Evolutionary conservation across 2,329 filamentous ascomycete genomes (phyloP).

Genomic region (Thyridium curvatum): DNA sequence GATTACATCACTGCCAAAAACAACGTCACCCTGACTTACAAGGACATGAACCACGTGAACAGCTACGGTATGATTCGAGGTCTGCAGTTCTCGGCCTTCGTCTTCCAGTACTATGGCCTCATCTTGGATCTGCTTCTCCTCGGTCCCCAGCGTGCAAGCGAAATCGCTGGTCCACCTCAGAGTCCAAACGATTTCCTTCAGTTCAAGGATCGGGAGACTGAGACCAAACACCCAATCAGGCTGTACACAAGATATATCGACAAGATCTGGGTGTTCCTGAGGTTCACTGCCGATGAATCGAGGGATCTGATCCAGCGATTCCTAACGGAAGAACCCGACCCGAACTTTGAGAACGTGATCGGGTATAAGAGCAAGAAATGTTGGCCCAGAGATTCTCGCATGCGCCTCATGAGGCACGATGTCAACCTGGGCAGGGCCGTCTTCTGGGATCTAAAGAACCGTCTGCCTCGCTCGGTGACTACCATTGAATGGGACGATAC

Average conservation of each 20-base stretch:
- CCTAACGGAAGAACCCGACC: slow-evolving; percentile 95
- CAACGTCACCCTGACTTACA: slow-evolving; percentile 98
- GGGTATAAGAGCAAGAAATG: slow-evolving; percentile 99
- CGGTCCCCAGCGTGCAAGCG: slow-evolving; percentile 91
- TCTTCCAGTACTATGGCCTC: slow-evolving; percentile 97
- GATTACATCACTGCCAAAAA: slow-evolving; percentile 99
- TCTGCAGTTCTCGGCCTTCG: slow-evolving; percentile 95
- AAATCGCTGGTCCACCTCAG: slow-evolving; percentile 90
- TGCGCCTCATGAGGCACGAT: slow-evolving; percentile 98
- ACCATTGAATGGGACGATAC: slow-evolving; percentile 99
- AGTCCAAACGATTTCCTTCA: slow-evolving; percentile 96
- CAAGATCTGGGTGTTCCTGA: slow-evolving; percentile 96
- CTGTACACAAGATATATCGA: slow-evolving; percentile 98
- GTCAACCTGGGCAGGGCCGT: slow-evolving; percentile 96
- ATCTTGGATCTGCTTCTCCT: slow-evolving; percentile 90
- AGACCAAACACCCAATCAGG: slow-evolving; percentile 89
- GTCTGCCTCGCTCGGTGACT: slow-evolving; percentile 86
- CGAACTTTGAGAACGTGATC: slow-evolving; percentile 98
- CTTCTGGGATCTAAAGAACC: slow-evolving; percentile 98
- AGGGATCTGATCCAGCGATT: slow-evolving; percentile 95
- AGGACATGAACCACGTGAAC: slow-evolving; percentile 99
- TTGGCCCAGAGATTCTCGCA: slow-evolving; percentile 94
- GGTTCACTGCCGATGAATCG: slow-evolving; percentile 90
- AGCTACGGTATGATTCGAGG: slow-evolving; percentile 98
- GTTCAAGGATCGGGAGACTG: slow-evolving; percentile 87